Percentiles rank a stretch among this genome's conserved stretches.
Evolutionary conservation across 345 rosid genomes (phyloP).

Genomic region (Salix dunnii): DNA sequence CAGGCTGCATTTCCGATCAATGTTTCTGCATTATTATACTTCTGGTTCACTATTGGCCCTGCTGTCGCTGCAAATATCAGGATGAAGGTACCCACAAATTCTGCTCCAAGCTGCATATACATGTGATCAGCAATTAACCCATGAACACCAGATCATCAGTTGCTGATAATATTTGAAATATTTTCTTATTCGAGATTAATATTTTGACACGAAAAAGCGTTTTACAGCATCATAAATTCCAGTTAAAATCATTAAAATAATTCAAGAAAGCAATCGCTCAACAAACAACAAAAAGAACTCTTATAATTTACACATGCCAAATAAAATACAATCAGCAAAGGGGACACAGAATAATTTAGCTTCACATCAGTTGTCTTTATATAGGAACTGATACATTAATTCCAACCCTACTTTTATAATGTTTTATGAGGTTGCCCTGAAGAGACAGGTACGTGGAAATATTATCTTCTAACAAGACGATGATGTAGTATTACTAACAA

Average conservation of each 20-base stretch:
- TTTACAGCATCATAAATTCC: too few relatives aligned
- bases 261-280: too few relatives aligned
- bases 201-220: too few relatives aligned
- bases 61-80: constrained; percentile 89
- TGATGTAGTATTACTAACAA: neutral
- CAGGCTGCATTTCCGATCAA: constrained; percentile 91
- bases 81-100: constrained; percentile 94
- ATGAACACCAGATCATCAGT: neutral
- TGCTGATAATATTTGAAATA: neutral
- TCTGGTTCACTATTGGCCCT: constrained; percentile 89
- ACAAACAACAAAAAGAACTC: too few relatives aligned
- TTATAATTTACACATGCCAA: too few relatives aligned
- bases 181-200: neutral
- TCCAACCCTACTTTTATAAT: neutral
- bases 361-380: neutral
- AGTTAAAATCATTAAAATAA: too few relatives aligned
- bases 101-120: constrained; percentile 73
- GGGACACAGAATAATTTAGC: neutral
- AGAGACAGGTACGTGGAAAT: neutral
- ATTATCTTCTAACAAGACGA: neutral
- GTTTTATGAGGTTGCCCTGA: neutral
- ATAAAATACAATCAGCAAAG: too few relatives aligned
- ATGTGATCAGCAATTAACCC: neutral
- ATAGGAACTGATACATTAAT: neutral
- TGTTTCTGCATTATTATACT: constrained; percentile 64